Base-by-base conservation (phyloP, 2,329 filamentous ascomycete genomes). In the Colletotrichum zoysiae region DNA sequence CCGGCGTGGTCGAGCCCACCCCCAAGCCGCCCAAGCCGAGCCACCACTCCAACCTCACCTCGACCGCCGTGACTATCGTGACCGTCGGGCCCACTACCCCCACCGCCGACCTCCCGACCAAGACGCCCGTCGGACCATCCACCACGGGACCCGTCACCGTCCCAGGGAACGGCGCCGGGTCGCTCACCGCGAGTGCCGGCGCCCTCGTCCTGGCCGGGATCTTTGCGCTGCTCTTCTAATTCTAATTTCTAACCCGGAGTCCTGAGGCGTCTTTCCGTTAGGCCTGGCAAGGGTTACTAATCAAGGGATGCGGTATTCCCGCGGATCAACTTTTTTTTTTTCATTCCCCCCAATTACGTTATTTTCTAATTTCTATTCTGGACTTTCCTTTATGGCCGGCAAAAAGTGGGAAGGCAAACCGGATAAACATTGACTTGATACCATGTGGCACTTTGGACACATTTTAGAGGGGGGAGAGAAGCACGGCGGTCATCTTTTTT, bases 201-300 rank as follows among this genome's bases (percentile, higher is more conserved):
- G 81, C 81, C 66, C 76, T 84, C 53, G 75, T 82, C 58, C 67
- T 83, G 42, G 84, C 79, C 53, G 84, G 81, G 69, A 70, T 83
- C 48, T 82, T 79, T 61, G 82, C 80, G 30, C 65, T 85, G 3
- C 55, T 73, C 35, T 20, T 71, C 38, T 74, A 62, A 62, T 60
- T 42, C 30, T 44, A 44, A 30, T 20, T 33, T 20, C 5, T 40
- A 16, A 33, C 40, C 12, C 5, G 33, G 12, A 18, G 50, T 12
- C 23, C 3, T 12, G 23, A 14, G 11, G 66, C 23, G 50, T 14
- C 48, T 11, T 26, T 40, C 4, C 1, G 26, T 12, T 20, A 9
- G 2, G 55, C n/a, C 16, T 9, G 14, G 35, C n/a, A 8, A 8
- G 35, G n/a, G n/a, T 40, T 40, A 8, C 16, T 7, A 12, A 12